phyloP scores from a whole-genome alignment of 306 rosid genomes.

The Cicer judaicum region DNA sequence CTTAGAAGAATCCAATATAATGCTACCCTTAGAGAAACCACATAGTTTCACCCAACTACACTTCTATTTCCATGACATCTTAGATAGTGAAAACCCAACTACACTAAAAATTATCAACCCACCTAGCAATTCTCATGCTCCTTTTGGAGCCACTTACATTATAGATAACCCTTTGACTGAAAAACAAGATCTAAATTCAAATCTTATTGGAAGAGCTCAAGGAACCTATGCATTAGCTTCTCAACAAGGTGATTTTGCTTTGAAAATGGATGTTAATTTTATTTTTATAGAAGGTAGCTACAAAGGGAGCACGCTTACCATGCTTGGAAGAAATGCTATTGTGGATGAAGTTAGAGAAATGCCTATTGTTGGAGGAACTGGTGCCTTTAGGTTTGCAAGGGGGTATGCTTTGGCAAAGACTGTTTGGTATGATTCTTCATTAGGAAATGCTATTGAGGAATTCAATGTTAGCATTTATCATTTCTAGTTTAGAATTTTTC shows the following conservation, averaged over 20 bases:
- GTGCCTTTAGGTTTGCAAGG: conserved; percentile 46
- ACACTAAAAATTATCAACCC: conserved; percentile 22
- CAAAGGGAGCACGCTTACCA: conserved; percentile 47
- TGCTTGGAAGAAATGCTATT: conserved; percentile 49
- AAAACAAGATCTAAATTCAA: conserved; percentile 42
- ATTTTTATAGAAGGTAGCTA: conserved; percentile 43
- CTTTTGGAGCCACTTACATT: conserved; percentile 42
- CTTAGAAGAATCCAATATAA: conserved; percentile 16
- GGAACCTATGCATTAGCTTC: conserved; percentile 54
- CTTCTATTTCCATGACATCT: conserved; percentile 59
- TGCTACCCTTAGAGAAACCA: background rate
- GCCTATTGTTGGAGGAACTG: conserved; percentile 53
- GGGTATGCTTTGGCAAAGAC: conserved; percentile 53
- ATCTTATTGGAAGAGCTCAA: conserved; percentile 51
- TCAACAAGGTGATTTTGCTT: conserved; percentile 38
- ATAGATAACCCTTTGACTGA: conserved; percentile 47
- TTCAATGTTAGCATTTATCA: conserved; percentile 44
- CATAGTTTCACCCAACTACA: conserved; percentile 47
- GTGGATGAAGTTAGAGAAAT: conserved; percentile 42
- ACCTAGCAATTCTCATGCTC: conserved; percentile 16
- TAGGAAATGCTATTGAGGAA: conserved; percentile 48
- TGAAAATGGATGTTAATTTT: conserved; percentile 49
- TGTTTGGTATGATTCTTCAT: background rate
- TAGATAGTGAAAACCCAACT: conserved; percentile 10
- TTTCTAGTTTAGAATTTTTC: background rate